Evolutionary conservation across 345 rosid species (phyloP).

Genomic region (Lepidium sativum): DNA sequence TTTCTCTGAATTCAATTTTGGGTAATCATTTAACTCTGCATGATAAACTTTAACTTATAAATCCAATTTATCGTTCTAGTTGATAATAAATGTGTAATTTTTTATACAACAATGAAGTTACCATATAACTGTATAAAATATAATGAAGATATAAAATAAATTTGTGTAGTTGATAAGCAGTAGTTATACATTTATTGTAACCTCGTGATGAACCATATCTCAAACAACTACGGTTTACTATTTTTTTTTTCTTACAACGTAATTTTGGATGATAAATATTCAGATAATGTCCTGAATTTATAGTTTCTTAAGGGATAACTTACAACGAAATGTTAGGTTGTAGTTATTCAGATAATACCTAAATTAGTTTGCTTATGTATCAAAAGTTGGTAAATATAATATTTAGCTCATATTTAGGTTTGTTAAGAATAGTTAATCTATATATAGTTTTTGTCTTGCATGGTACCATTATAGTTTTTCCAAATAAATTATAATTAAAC

Average conservation of each 20-base stretch:
- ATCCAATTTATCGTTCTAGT: too few species aligned
- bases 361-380: neutral
- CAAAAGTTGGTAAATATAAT: neutral
- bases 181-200: too few species aligned
- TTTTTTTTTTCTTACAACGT: neutral
- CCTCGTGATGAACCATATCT: too few species aligned
- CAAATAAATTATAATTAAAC: neutral
- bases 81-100: too few species aligned
- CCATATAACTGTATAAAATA: too few species aligned
- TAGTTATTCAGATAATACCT: neutral
- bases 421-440: neutral
- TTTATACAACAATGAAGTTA: too few species aligned
- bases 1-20: too few species aligned
- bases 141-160: too few species aligned
- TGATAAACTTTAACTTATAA: too few species aligned
- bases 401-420: neutral
- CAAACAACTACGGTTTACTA: neutral
- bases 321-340: neutral
- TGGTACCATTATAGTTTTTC: neutral
- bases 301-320: too few species aligned
- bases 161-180: too few species aligned
- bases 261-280: neutral
- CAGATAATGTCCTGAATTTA: neutral
- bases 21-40: too few species aligned
- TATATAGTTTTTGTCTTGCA: neutral